phyloP scores from a whole-genome alignment of 257 asterid genomes.

The Solanum megistacrolobum region DNA sequence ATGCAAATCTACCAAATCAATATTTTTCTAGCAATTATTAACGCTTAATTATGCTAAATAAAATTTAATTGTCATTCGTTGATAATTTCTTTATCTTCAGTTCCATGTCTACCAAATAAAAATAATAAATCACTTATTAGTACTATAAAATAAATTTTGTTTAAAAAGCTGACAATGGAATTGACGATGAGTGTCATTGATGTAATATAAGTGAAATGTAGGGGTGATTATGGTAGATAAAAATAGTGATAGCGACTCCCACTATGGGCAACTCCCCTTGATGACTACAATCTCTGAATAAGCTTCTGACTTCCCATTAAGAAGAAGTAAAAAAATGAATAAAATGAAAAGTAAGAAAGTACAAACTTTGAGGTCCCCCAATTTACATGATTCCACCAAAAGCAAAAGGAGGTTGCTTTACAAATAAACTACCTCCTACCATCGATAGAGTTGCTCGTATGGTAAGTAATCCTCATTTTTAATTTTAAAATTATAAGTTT shows the following conservation, averaged over 20 bases:
- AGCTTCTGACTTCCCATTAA: constrained; percentile 7
- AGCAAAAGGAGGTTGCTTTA: constrained; percentile 10
- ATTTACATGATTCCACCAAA: neutral
- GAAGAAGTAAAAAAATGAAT: too few relatives aligned
- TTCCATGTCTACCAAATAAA: neutral
- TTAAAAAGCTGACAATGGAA: neutral
- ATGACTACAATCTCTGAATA: constrained; percentile 12
- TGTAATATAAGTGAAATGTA: neutral
- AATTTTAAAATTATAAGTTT: rapidly evolving
- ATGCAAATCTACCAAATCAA: constrained; percentile 1
- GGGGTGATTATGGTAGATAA: constrained; percentile 7
- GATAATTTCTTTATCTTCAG: neutral
- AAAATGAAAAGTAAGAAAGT: neutral
- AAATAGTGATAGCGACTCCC: constrained; percentile 9
- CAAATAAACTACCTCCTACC: neutral
- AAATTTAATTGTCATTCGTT: neutral
- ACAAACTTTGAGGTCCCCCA: neutral
- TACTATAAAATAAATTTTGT: too few relatives aligned
- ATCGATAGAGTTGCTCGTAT: rapidly evolving
- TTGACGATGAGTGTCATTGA: neutral
- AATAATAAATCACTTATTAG: neutral
- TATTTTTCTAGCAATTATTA: neutral
- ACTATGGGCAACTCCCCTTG: neutral
- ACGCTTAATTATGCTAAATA: neutral
- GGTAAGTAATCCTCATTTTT: rapidly evolving